A percentile compares a stretch with the other conserved stretches of the same genome.
These are phyloP conservation scores for Stentor coeruleus DNA, from an alignment of 73 alveolate species.

Conservation along the genomic window DNA sequence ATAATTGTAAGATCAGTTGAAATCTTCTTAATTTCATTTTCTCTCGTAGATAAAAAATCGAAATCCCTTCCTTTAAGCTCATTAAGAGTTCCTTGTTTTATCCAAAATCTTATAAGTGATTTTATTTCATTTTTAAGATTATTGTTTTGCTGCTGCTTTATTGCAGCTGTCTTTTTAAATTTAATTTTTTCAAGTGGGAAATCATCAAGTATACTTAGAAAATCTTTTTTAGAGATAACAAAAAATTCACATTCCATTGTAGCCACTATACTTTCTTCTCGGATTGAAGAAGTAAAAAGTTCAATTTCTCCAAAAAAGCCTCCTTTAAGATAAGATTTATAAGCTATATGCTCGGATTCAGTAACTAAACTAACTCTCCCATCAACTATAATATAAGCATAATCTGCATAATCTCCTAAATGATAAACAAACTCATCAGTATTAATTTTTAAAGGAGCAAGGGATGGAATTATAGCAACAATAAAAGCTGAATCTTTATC, in stretches of 20 bases:
- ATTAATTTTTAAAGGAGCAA: conserved; percentile 42
- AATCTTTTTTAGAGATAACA: background rate
- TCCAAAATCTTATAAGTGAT: background rate
- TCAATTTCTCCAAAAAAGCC: conserved; percentile 59
- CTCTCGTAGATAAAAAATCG: too few relatives aligned
- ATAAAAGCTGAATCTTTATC: conserved; percentile 47
- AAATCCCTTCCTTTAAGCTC: background rate
- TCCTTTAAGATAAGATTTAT: conserved; percentile 48
- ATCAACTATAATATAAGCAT: conserved; percentile 33
- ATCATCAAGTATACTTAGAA: conserved; percentile 1
- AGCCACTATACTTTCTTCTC: background rate
- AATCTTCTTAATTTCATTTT: too few relatives aligned
- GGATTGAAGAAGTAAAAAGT: background rate
- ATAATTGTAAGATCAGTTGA: too few relatives aligned
- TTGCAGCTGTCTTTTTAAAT: background rate
- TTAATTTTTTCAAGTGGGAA: background rate
- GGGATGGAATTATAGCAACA: conserved; percentile 43
- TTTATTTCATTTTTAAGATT: background rate
- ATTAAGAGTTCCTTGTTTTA: background rate
- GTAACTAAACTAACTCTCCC: conserved; percentile 48
- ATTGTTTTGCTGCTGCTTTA: background rate
- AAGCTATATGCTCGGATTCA: conserved; percentile 41
- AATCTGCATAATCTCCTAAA: conserved; percentile 44
- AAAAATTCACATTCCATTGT: background rate
- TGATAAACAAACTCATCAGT: conserved; percentile 42